These are phyloP conservation scores for Poa annua DNA, from an alignment of 176 grass and related monocot species.

Conservation along the genomic window DNA sequence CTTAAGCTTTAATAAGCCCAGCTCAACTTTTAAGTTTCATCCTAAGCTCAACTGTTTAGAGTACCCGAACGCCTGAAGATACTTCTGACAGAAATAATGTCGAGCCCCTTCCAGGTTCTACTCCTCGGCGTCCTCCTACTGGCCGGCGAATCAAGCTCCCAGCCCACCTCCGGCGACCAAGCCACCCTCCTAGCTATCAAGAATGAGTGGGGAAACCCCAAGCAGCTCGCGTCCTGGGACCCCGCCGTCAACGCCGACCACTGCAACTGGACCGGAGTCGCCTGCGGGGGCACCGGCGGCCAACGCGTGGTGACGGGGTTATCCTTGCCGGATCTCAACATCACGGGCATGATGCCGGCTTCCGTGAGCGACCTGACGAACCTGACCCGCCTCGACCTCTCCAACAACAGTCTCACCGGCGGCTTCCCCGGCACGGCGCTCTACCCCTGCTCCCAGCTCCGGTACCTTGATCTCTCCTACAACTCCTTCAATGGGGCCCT, in stretches of 20 bases:
- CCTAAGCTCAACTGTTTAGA: no score
- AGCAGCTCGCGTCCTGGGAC: not conserved
- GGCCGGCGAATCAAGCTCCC: not conserved
- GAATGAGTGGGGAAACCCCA: not conserved
- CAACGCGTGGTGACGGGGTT: not conserved
- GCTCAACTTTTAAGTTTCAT: no score
- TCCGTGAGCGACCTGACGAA: not conserved
- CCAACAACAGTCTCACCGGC: not conserved
- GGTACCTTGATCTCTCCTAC: conserved; percentile 35
- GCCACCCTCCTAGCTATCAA: not conserved
- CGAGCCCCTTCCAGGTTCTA: not conserved
- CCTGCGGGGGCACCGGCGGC: not conserved
- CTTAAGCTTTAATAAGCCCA: no score
- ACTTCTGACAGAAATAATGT: not conserved
- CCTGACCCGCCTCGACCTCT: not conserved
- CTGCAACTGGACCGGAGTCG: not conserved
- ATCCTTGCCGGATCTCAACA: not conserved
- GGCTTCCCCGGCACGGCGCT: not conserved
- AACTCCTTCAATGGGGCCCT: conserved; percentile 47
- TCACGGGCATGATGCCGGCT: not conserved
- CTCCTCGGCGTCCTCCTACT: not conserved
- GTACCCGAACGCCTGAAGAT: not conserved
- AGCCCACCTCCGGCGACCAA: not conserved
- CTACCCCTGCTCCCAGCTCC: conserved; percentile 42
- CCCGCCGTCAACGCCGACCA: not conserved